Evolutionary conservation across 225 moss, liverwort and hornwort species (phyloP).

Genomic region (Polytrichum formosum): DNA sequence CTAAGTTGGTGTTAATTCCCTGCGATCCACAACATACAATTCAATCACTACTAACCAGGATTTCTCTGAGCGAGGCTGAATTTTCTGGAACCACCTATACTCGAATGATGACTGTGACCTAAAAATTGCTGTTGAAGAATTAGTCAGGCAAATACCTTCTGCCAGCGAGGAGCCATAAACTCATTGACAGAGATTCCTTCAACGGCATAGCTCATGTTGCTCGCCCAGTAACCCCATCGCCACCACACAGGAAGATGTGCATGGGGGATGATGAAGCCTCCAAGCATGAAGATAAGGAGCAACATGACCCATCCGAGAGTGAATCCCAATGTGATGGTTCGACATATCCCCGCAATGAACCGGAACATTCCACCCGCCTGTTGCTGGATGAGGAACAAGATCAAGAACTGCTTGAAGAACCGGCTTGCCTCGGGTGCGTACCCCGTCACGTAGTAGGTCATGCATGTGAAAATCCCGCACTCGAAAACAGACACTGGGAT

Average conservation of each 20-base stretch:
- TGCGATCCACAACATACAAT: no score
- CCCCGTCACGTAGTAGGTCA: constrained; percentile 47
- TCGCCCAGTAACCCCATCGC: constrained; percentile 83
- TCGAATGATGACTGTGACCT: no score
- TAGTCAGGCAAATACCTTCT: constrained; percentile 22
- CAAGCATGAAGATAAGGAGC: constrained; percentile 50
- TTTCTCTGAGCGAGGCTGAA: no score
- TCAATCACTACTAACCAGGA: no score
- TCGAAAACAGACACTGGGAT: constrained; percentile 48
- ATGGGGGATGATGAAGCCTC: constrained; percentile 70
- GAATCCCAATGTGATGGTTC: constrained; percentile 57
- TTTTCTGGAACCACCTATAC: no score
- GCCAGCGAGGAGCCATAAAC: constrained; percentile 70
- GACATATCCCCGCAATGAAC: constrained; percentile 59
- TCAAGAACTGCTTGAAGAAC: constrained; percentile 49
- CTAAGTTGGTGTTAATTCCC: no score
- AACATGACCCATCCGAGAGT: constrained; percentile 58
- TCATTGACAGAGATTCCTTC: constrained; percentile 50
- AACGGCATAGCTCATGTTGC: constrained; percentile 54
- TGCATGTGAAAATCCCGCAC: constrained; percentile 19
- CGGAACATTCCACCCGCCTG: constrained; percentile 63
- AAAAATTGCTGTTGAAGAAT: no score
- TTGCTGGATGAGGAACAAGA: constrained; percentile 30
- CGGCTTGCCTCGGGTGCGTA: constrained; percentile 33
- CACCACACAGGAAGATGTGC: constrained; percentile 55